phyloP scores from a whole-genome alignment of 1,139 yeast species.

The Protomyces macrosporus region DNA sequence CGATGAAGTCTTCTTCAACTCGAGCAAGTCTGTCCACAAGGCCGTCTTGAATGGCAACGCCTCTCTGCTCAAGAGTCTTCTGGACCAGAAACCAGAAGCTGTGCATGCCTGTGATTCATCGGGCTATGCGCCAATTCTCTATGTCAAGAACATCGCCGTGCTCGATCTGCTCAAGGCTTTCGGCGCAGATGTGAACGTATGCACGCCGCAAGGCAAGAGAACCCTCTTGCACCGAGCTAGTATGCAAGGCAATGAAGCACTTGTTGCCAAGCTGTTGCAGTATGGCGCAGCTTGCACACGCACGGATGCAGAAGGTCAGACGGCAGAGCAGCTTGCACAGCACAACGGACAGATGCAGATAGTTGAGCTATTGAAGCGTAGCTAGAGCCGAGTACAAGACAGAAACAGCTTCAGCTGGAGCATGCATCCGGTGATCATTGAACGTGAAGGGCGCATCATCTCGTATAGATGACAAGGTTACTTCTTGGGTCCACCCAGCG shows the following conservation, averaged over 20 bases:
- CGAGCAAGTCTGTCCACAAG: conserved; percentile 2
- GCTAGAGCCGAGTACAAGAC: not conserved
- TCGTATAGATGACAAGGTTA: conserved; percentile 34
- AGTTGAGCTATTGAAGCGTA: not conserved
- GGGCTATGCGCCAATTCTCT: conserved; percentile 10
- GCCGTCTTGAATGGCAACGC: conserved; percentile 2
- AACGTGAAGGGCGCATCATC: not conserved
- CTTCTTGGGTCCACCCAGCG: conserved; percentile 71
- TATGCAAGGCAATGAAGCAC: not conserved
- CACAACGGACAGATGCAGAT: not conserved
- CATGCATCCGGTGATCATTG: not conserved
- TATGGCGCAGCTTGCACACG: not conserved
- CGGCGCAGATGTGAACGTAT: not conserved
- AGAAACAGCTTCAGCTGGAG: not conserved
- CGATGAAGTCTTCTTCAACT: conserved; percentile 15
- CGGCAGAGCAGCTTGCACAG: not conserved
- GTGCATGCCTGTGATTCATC: conserved; percentile 7
- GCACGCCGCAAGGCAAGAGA: conserved; percentile 9
- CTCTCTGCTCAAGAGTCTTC: not conserved
- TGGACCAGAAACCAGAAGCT: not conserved
- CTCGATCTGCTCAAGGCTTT: not conserved
- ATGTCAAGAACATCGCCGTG: not conserved
- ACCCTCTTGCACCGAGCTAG: conserved; percentile 10
- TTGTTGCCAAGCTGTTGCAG: not conserved
- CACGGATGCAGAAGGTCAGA: conserved; percentile 2